Percentiles rank a stretch among this genome's conserved stretches.
phyloP scores from a whole-genome alignment of 768 basidiomycete genomes.

The Tricholoma sp. region DNA sequence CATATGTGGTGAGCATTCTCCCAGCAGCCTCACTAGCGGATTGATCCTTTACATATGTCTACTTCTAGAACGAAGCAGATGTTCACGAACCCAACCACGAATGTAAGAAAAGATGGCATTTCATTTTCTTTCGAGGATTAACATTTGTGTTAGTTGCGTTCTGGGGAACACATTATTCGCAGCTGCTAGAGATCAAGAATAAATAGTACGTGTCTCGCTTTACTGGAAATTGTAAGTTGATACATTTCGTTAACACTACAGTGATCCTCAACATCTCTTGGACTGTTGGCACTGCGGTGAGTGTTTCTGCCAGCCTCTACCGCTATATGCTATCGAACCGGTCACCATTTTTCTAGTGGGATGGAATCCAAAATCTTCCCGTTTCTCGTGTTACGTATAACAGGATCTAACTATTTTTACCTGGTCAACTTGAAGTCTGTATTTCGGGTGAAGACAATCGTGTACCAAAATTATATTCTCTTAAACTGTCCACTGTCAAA shows the following conservation, averaged over 20 bases:
- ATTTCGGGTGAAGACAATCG: too few relatives aligned
- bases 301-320: slow-evolving; percentile 8
- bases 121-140: neutral
- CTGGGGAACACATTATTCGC: slow-evolving; percentile 39
- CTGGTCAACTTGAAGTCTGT: neutral
- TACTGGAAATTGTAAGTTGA: slow-evolving; percentile 2
- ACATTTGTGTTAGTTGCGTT: slow-evolving; percentile 27
- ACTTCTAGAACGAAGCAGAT: slow-evolving; percentile 41
- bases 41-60: neutral
- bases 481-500: too few relatives aligned
- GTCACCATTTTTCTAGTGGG: slow-evolving; percentile 23
- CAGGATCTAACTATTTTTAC: too few relatives aligned
- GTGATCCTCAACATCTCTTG: slow-evolving; percentile 41
- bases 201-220: slow-evolving; percentile 35
- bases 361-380: slow-evolving; percentile 27
- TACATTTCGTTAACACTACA: slow-evolving; percentile 15
- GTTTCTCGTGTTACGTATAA: slow-evolving; percentile 31
- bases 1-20: slow-evolving; percentile 34
- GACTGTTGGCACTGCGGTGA: slow-evolving; percentile 49
- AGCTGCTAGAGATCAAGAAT: slow-evolving; percentile 36
- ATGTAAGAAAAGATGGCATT: slow-evolving; percentile 20
- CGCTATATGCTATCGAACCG: neutral
- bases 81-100: slow-evolving; percentile 42
- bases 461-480: too few relatives aligned
- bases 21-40: neutral